Conservation (phyloP, 352 stramenopile genomes). For the Pythium scleroteichum region DNA sequence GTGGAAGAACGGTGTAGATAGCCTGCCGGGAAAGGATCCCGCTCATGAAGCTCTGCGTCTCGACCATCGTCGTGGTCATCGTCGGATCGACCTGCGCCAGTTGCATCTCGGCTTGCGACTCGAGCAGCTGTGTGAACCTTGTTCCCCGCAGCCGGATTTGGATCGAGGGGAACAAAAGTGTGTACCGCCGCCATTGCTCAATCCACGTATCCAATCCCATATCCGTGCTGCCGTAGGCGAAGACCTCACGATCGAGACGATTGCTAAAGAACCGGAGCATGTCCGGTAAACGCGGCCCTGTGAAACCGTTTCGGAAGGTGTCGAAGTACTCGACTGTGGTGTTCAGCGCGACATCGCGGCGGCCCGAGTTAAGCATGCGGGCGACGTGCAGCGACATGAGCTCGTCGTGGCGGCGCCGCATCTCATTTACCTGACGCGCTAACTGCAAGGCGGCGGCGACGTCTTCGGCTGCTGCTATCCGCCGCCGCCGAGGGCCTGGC, state of each 20-base stretch:
- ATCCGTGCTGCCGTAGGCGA: conserved; percentile 6
- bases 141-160: conserved; percentile 4
- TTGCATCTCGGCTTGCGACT: background rate
- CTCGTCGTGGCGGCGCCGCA: conserved; percentile 18
- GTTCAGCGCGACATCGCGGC: conserved; percentile 8
- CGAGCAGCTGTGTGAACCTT: conserved; percentile 2
- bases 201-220: conserved; percentile 14
- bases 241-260: conserved; percentile 3
- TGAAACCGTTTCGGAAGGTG: conserved; percentile 12
- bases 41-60: conserved; percentile 4
- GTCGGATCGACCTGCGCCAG: background rate
- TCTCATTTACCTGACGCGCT: conserved; percentile 13
- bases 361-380: conserved; percentile 6
- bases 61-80: conserved; percentile 9
- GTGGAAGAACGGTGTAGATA: conserved; percentile 13
- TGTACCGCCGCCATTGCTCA: conserved; percentile 22
- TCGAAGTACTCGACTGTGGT: conserved; percentile 18
- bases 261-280: conserved; percentile 14
- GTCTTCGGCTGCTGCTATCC: background rate
- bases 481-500: background rate
- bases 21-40: conserved; percentile 8
- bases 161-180: conserved; percentile 9
- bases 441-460: conserved; percentile 8
- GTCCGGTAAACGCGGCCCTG: conserved; percentile 3
- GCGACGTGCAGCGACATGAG: conserved; percentile 17